These are phyloP conservation scores for Ophiostoma sp. DNA, from an alignment of 2,329 filamentous ascomycete genomes.

Conservation along the genomic window DNA sequence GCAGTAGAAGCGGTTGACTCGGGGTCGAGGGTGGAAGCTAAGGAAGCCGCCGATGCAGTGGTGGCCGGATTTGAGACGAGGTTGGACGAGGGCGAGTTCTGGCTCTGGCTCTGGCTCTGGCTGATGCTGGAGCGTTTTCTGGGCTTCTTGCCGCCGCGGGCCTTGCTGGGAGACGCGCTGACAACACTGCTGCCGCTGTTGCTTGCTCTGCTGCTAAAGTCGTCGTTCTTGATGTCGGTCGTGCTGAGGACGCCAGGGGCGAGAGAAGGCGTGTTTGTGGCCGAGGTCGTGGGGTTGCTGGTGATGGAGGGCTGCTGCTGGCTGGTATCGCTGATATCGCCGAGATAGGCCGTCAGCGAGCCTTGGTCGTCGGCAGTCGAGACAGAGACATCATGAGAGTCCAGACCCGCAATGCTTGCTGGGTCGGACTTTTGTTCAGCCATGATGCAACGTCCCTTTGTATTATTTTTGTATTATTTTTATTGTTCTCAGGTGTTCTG, in stretches of 20 bases:
- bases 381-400: constrained; percentile 24
- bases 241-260: not conserved
- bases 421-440: constrained; percentile 24
- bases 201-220: constrained; percentile 16
- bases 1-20: constrained; percentile 14
- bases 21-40: constrained; percentile 24
- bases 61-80: constrained; percentile 6
- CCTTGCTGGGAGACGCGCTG: constrained; percentile 8
- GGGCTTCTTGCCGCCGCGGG: not conserved
- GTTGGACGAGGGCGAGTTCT: not conserved
- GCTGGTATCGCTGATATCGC: constrained; percentile 19
- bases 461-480: too few relatives aligned
- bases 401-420: constrained; percentile 26
- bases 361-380: constrained; percentile 18
- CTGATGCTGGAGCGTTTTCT: constrained; percentile 15
- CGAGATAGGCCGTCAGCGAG: constrained; percentile 19
- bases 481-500: not conserved
- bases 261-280: not conserved
- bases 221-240: constrained; percentile 14
- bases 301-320: constrained; percentile 10
- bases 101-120: constrained; percentile 9
- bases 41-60: constrained; percentile 26
- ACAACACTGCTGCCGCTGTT: constrained; percentile 19
- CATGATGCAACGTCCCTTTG: constrained; percentile 22
- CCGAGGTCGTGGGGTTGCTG: not conserved